Evolutionary conservation across 2,329 filamentous ascomycete species (phyloP).

Genomic region (Microcyclospora tardicrescens): DNA sequence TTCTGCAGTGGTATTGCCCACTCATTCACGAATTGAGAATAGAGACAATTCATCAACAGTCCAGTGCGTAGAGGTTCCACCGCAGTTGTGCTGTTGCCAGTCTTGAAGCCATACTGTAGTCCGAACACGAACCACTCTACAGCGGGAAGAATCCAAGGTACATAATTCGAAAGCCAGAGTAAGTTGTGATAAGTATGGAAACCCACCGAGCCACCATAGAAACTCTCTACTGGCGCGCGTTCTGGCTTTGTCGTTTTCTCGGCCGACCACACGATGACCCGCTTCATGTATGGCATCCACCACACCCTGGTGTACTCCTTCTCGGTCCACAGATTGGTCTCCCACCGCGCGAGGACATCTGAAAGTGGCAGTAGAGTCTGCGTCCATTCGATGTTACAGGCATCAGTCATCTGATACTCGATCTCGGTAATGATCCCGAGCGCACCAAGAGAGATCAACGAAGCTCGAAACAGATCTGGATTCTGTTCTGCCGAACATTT

Average conservation of each 20-base stretch:
- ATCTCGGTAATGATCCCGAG: constrained; percentile 85
- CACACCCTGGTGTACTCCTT: constrained; percentile 87
- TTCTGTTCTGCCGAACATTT: constrained; percentile 56
- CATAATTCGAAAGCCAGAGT: constrained; percentile 63
- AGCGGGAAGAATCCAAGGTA: constrained; percentile 70
- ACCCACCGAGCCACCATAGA: constrained; percentile 70
- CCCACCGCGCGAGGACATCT: constrained; percentile 59
- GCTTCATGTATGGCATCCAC: constrained; percentile 91
- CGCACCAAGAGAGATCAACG: constrained; percentile 74
- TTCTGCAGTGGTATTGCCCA: constrained; percentile 83
- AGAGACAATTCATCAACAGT: constrained; percentile 91
- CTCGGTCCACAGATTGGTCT: constrained; percentile 62
- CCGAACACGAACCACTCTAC: constrained; percentile 95
- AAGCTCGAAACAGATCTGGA: constrained; percentile 72
- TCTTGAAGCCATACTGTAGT: constrained; percentile 87
- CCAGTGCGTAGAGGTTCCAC: constrained; percentile 70
- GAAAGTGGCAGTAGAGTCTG: constrained; percentile 64
- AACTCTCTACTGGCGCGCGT: constrained; percentile 50
- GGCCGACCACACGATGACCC: constrained; percentile 83
- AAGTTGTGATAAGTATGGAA: constrained; percentile 89
- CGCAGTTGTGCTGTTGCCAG: constrained; percentile 54
- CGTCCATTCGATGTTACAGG: constrained; percentile 75
- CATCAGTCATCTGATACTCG: constrained; percentile 66
- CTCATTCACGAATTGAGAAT: constrained; percentile 97
- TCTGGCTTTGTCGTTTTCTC: constrained; percentile 56